Evolutionary conservation across 2,329 filamentous ascomycete species (phyloP).

Genomic region (Corinectria fuckeliana): DNA sequence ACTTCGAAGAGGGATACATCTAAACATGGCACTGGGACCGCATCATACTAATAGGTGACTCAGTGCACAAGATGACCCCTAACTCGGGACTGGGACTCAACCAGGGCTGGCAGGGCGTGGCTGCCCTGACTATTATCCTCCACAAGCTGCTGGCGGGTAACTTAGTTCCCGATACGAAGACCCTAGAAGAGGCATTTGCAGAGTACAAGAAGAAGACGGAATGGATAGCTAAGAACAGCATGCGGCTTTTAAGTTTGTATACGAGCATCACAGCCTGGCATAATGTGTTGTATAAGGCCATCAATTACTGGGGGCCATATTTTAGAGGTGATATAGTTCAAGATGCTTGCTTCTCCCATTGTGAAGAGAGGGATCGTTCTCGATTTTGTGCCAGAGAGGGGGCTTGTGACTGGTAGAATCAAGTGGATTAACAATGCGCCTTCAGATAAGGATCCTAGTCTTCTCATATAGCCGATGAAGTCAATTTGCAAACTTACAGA

Average conservation of each 20-base stretch:
- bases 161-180: background rate
- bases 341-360: slow-evolving; percentile 22
- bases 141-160: slow-evolving; percentile 1
- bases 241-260: slow-evolving; percentile 8
- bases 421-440: slow-evolving; percentile 17
- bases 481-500: too few relatives aligned
- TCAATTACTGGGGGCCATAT: slow-evolving; percentile 23
- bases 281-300: slow-evolving; percentile 15
- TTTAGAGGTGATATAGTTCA: slow-evolving; percentile 24
- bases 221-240: slow-evolving; percentile 18
- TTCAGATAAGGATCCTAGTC: too few relatives aligned
- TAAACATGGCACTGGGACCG: slow-evolving; percentile 26
- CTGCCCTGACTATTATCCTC: slow-evolving; percentile 18
- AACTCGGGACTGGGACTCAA: slow-evolving; percentile 29
- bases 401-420: slow-evolving; percentile 15
- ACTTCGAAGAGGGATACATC: slow-evolving; percentile 24
- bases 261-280: slow-evolving; percentile 25
- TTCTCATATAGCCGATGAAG: too few relatives aligned
- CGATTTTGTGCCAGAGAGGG: slow-evolving; percentile 22
- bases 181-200: background rate
- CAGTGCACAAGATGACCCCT: slow-evolving; percentile 29
- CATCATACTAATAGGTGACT: slow-evolving; percentile 25
- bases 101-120: slow-evolving; percentile 27
- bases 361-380: slow-evolving; percentile 21
- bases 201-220: slow-evolving; percentile 15